A percentile compares a stretch with the other conserved stretches of the same genome.
These are phyloP conservation scores for Fusarium neocosmosporiellum DNA, from an alignment of 2,329 filamentous ascomycete genomes.

Conservation along the genomic window DNA sequence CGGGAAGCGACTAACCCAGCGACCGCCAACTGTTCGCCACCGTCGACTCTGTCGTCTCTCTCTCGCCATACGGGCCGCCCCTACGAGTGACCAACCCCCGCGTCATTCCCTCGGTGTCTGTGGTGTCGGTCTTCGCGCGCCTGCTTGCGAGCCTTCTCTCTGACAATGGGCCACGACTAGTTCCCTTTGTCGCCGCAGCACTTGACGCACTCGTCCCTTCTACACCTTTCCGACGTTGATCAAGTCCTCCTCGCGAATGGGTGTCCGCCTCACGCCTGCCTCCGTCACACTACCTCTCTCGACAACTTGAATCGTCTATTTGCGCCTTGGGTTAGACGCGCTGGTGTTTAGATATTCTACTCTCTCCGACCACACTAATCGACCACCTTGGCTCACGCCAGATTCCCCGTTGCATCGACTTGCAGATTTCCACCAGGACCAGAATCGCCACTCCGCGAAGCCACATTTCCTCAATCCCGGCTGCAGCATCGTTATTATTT, in stretches of 20 bases:
- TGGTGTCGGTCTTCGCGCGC: conserved; percentile 41
- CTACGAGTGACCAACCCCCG: conserved; percentile 37
- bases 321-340: conserved; percentile 53
- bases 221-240: conserved; percentile 12
- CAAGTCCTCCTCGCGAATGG: conserved; percentile 42
- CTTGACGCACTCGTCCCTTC: conserved; percentile 27
- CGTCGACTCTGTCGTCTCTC: conserved; percentile 16
- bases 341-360: conserved; percentile 52
- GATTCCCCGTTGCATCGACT: conserved; percentile 33
- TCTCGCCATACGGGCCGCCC: neutral
- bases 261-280: conserved; percentile 32
- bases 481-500: conserved; percentile 25
- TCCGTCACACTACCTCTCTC: conserved; percentile 31
- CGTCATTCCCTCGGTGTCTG: conserved; percentile 35
- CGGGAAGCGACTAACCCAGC: conserved; percentile 23
- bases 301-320: conserved; percentile 43
- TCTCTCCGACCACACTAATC: conserved; percentile 40
- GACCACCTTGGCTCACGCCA: conserved; percentile 35
- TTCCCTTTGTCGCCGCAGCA: conserved; percentile 40
- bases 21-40: conserved; percentile 36
- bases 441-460: conserved; percentile 37
- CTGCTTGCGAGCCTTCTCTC: conserved; percentile 43
- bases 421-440: conserved; percentile 33
- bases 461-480: conserved; percentile 25
- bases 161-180: conserved; percentile 52